phyloP scores from a whole-genome alignment of 75 land plant genomes.

The Larix kaempferi region DNA sequence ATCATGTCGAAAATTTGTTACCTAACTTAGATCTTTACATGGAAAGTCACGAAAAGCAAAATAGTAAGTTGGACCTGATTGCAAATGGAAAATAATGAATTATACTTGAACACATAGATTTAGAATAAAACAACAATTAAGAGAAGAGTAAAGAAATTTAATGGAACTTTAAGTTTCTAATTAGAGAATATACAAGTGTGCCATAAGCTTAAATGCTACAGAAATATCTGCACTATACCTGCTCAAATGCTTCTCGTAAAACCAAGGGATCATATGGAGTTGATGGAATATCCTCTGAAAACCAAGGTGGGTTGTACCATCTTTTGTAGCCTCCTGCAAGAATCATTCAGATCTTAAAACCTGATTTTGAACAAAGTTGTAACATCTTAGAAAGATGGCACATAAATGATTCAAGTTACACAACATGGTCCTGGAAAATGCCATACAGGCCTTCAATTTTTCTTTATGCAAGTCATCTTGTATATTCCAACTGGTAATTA shows the following conservation, averaged over 20 bases:
- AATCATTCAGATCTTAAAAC: neutral
- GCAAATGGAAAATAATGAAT: neutral
- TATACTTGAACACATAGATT: neutral
- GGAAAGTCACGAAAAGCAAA: neutral
- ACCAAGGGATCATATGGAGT: slow-evolving; percentile 65
- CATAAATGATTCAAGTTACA: neutral
- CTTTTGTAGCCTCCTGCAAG: slow-evolving; percentile 63
- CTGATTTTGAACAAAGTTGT: neutral
- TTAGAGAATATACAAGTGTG: neutral
- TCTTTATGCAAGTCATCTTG: neutral
- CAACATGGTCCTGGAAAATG: neutral
- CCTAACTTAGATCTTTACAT: neutral
- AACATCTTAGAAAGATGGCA: neutral
- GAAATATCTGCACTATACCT: slow-evolving; percentile 27
- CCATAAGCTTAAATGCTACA: neutral
- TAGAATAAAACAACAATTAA: neutral
- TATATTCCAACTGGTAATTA: neutral
- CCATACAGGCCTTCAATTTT: neutral
- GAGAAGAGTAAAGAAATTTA: neutral
- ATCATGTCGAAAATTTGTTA: no score
- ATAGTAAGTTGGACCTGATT: neutral
- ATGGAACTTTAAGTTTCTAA: neutral
- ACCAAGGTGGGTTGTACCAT: slow-evolving; percentile 94
- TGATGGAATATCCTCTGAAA: slow-evolving; percentile 56
- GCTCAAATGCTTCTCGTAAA: slow-evolving; percentile 72